Conservation (phyloP, 768 basidiomycete species). For the Bullera alba region DNA sequence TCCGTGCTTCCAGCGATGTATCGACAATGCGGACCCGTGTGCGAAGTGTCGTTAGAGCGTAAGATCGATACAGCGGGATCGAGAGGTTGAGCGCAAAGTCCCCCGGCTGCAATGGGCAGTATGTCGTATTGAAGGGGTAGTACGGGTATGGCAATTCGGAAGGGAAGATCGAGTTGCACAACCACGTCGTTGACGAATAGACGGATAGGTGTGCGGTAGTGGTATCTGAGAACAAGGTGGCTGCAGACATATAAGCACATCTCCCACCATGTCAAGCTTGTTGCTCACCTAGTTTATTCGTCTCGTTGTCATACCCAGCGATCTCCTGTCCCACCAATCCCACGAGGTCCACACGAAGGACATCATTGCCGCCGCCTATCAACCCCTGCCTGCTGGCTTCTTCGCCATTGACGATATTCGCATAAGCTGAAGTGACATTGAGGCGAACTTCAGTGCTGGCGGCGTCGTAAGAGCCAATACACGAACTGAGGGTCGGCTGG, state of each 20-base stretch:
- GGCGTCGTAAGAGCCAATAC: conserved; percentile 18
- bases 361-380: conserved; percentile 26
- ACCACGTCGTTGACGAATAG: conserved; percentile 62
- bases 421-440: conserved; percentile 55
- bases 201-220: conserved; percentile 70
- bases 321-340: conserved; percentile 60
- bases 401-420: conserved; percentile 30
- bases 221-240: conserved; percentile 80
- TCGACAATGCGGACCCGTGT: conserved; percentile 86
- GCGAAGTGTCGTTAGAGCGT: conserved; percentile 71
- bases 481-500: conserved; percentile 30
- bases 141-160: conserved; percentile 56
- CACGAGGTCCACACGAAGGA: conserved; percentile 50
- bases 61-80: conserved; percentile 59
- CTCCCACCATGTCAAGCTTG: neutral
- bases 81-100: conserved; percentile 69
- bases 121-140: conserved; percentile 47
- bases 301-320: conserved; percentile 55
- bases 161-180: conserved; percentile 74
- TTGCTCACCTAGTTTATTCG: conserved; percentile 62
- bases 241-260: conserved; percentile 44
- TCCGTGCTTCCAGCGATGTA: conserved; percentile 59
- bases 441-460: conserved; percentile 40
- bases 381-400: conserved; percentile 25
- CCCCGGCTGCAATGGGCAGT: conserved; percentile 74